Evolutionary conservation across 179 eudicot species (phyloP).

Genomic region (Nepenthes alata): DNA sequence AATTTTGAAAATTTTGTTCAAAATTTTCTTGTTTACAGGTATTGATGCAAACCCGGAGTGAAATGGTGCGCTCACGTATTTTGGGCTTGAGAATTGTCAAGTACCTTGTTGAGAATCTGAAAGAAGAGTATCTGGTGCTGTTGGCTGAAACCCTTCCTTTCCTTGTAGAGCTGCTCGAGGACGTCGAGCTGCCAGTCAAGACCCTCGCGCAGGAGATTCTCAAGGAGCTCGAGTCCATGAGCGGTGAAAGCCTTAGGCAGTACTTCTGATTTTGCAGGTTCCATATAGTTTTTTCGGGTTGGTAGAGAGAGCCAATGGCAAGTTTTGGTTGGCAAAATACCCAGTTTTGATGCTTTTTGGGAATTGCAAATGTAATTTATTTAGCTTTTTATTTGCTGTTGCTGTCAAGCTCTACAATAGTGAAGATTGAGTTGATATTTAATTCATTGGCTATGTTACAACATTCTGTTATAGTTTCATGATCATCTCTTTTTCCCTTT

Average conservation of each 20-base stretch:
- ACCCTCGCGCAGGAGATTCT: conserved; percentile 85
- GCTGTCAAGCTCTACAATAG: too few relatives aligned
- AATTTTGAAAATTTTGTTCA: too few relatives aligned
- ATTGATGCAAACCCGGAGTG: conserved; percentile 82
- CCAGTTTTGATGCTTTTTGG: too few relatives aligned
- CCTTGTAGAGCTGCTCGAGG: conserved; percentile 87
- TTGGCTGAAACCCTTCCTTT: conserved; percentile 86
- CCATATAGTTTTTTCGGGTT: too few relatives aligned
- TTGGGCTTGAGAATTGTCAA: conserved; percentile 67
- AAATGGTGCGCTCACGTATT: conserved; percentile 56
- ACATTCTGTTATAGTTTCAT: too few relatives aligned
- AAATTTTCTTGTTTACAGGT: conserved; percentile 31
- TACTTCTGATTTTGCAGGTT: conserved; percentile 32
- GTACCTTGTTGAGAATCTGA: conserved; percentile 67
- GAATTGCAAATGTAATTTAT: too few relatives aligned
- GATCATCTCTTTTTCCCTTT: too few relatives aligned
- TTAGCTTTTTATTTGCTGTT: too few relatives aligned
- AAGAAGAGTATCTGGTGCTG: conserved; percentile 73
- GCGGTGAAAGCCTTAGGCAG: conserved; percentile 80
- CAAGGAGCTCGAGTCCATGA: conserved; percentile 72
- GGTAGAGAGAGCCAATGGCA: too few relatives aligned
- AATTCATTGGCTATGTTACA: too few relatives aligned
- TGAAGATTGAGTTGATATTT: too few relatives aligned
- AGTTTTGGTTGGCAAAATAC: too few relatives aligned
- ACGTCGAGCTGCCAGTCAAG: conserved; percentile 69